Conservation (phyloP, 2,329 filamentous ascomycete genomes). For the Neopestalotiopsis clavispora region DNA sequence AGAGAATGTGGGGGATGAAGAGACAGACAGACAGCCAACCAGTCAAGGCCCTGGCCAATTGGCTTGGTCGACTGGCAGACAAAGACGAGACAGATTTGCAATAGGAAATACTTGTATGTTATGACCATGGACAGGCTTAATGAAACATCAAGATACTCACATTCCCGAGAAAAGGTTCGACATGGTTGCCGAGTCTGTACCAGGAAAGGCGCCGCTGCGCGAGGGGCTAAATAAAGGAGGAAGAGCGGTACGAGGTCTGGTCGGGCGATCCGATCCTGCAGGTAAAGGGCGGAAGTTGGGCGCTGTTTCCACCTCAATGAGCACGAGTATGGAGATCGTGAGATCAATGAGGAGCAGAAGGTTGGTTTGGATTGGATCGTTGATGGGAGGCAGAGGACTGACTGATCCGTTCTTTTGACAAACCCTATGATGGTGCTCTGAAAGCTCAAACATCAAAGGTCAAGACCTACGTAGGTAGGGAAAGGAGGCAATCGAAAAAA, state of each 20-base stretch:
- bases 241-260: constrained; percentile 7
- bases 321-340: background rate
- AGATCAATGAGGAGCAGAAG: background rate
- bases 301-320: constrained; percentile 3
- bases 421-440: constrained; percentile 3
- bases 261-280: background rate
- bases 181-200: constrained; percentile 45
- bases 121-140: constrained; percentile 3
- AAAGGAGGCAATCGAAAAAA: constrained; percentile 7
- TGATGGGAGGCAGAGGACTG: background rate
- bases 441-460: constrained; percentile 11
- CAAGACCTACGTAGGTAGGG: constrained; percentile 2
- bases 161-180: constrained; percentile 67
- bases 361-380: background rate
- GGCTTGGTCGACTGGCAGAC: no score
- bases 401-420: constrained; percentile 3
- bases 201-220: constrained; percentile 13
- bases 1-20: no score
- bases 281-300: background rate
- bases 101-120: background rate
- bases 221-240: constrained; percentile 11
- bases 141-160: constrained; percentile 48
- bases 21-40: background rate
- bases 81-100: background rate
- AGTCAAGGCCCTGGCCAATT: background rate